Evolutionary conservation across 768 basidiomycete species (phyloP).

Genomic region (Paxillus involutus): DNA sequence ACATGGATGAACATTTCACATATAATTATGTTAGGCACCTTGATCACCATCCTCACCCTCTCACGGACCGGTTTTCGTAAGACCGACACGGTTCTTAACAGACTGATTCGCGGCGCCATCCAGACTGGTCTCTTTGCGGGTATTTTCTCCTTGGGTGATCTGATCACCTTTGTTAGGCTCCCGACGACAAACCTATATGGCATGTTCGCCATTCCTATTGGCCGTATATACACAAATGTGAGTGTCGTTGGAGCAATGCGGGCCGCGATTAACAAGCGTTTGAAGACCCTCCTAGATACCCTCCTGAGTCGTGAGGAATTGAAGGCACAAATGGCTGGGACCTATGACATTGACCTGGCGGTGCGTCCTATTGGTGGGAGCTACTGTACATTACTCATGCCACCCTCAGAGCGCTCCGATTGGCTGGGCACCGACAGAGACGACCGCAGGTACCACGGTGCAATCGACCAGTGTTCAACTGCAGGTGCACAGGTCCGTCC

Average conservation of each 20-base stretch:
- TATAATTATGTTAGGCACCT: conserved; percentile 12
- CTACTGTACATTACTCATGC: not conserved
- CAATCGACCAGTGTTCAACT: not conserved
- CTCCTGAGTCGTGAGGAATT: conserved; percentile 40
- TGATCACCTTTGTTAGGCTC: conserved; percentile 35
- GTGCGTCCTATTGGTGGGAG: not conserved
- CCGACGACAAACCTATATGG: conserved; percentile 33
- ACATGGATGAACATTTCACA: not conserved
- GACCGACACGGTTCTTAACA: conserved; percentile 53
- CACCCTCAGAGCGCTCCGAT: not conserved
- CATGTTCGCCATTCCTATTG: conserved; percentile 41
- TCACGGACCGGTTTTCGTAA: conserved; percentile 51
- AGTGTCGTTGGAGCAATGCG: conserved; percentile 8
- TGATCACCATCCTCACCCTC: conserved; percentile 33
- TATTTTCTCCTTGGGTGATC: conserved; percentile 49
- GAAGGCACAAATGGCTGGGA: conserved; percentile 22
- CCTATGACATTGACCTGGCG: not conserved
- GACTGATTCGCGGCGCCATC: conserved; percentile 53
- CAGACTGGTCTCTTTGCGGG: conserved; percentile 55
- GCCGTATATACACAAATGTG: conserved; percentile 48
- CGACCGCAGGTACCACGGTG: not conserved
- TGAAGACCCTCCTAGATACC: conserved; percentile 44
- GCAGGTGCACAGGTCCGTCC: conserved; percentile 1
- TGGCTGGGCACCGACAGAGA: not conserved
- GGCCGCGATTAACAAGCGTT: too few species aligned